A percentile compares a stretch with the other conserved stretches of the same genome.
Conservation (phyloP, 2,329 filamentous ascomycete species). For the Niveomyces coronatus region DNA sequence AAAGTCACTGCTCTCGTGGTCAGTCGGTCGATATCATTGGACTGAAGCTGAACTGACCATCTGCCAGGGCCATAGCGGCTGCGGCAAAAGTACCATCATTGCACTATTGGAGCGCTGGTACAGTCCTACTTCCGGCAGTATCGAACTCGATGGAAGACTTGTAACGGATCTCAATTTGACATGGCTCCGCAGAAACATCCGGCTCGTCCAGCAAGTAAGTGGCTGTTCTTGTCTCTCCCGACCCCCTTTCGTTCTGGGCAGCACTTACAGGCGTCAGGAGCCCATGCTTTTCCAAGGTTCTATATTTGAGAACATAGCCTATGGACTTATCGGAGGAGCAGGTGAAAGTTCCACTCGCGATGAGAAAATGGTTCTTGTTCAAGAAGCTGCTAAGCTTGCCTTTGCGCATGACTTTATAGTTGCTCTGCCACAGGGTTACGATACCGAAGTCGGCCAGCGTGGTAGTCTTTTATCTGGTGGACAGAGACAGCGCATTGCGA, state of each 20-base stretch:
- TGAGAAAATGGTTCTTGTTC: constrained; percentile 31
- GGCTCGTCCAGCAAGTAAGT: constrained; percentile 25
- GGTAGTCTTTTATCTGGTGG: constrained; percentile 57
- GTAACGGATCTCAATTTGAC: constrained; percentile 26
- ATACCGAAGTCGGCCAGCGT: constrained; percentile 50
- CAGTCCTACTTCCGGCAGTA: constrained; percentile 21
- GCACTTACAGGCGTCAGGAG: constrained; percentile 19
- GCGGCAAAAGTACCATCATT: constrained; percentile 30
- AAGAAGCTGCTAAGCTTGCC: constrained; percentile 36
- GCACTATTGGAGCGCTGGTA: constrained; percentile 31
- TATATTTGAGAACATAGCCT: constrained; percentile 45
- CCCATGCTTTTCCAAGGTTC: constrained; percentile 34
- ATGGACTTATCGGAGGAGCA: constrained; percentile 34
- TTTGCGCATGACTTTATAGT: constrained; percentile 42
- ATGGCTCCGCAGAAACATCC: constrained; percentile 27
- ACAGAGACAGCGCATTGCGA: constrained; percentile 54
- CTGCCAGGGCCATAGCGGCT: constrained; percentile 26
- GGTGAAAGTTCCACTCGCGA: constrained; percentile 28
- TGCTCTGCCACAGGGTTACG: constrained; percentile 34
- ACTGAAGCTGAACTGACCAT: neutral
- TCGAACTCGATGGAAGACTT: constrained; percentile 25
- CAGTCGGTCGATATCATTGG: constrained; percentile 21
- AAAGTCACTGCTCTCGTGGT: constrained; percentile 34
- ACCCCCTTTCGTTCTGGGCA: neutral
- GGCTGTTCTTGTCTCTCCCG: too few species aligned